Evolutionary conservation across 176 grass and related monocot species (phyloP).

Genomic region (Poa annua): DNA sequence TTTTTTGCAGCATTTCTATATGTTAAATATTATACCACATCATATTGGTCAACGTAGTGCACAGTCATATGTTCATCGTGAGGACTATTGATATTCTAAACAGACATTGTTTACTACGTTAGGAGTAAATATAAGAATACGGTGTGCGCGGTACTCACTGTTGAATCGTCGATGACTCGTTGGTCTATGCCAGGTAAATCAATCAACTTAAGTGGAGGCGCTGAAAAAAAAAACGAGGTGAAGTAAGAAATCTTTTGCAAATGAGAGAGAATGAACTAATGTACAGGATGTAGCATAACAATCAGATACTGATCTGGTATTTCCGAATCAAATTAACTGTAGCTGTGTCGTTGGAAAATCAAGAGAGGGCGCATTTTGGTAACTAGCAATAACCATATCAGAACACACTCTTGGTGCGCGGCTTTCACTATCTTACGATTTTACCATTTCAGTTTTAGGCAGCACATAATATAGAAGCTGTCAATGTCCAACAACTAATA

Average conservation of each 20-base stretch:
- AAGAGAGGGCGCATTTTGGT: background rate
- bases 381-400: slow-evolving; percentile 13
- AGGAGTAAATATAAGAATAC: slow-evolving; percentile 14
- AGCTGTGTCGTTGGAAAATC: background rate
- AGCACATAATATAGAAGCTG: slow-evolving; percentile 8
- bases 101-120: slow-evolving; percentile 11
- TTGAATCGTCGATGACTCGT: slow-evolving; percentile 83
- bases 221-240: slow-evolving; percentile 49
- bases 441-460: slow-evolving; percentile 19
- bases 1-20: slow-evolving; percentile 18
- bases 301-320: slow-evolving; percentile 2
- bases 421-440: background rate
- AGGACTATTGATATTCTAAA: slow-evolving; percentile 2
- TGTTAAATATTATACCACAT: background rate
- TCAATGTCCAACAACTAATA: slow-evolving; percentile 26
- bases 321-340: background rate
- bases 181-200: slow-evolving; percentile 98
- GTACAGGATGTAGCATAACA: background rate
- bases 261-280: slow-evolving; percentile 6
- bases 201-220: slow-evolving; percentile 96
- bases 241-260: slow-evolving; percentile 28
- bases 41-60: background rate
- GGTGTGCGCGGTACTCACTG: slow-evolving; percentile 50
- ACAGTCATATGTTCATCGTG: slow-evolving; percentile 10
- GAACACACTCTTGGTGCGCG: background rate